A percentile compares a stretch with the other conserved stretches of the same genome.
These are phyloP conservation scores for Cladosporium sp. DNA, from an alignment of 2,329 filamentous ascomycete genomes.

Conservation along the genomic window DNA sequence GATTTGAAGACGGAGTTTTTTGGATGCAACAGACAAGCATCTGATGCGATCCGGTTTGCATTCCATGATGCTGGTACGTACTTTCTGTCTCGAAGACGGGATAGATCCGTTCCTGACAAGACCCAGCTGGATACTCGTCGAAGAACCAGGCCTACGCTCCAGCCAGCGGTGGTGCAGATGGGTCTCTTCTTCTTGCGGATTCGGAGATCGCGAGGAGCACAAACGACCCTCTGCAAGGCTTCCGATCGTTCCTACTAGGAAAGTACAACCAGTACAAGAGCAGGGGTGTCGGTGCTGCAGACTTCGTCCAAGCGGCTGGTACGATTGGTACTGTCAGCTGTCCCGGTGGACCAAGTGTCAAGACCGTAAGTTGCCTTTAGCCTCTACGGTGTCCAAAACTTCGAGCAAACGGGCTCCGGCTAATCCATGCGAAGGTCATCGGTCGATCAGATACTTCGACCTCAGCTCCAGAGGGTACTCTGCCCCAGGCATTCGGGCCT, in stretches of 20 bases:
- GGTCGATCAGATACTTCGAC: constrained; percentile 42
- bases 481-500: constrained; percentile 39
- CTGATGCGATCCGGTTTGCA: constrained; percentile 25
- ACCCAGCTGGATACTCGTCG: constrained; percentile 15
- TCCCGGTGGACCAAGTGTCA: constrained; percentile 15
- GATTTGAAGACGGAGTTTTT: neutral
- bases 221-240: constrained; percentile 42
- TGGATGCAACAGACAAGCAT: neutral
- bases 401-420: neutral
- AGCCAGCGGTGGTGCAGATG: constrained; percentile 34
- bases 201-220: constrained; percentile 31
- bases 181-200: constrained; percentile 35
- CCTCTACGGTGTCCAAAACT: neutral
- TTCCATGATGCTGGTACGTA: constrained; percentile 27
- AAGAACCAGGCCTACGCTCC: constrained; percentile 19
- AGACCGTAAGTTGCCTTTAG: constrained; percentile 4
- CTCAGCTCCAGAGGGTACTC: constrained; percentile 38
- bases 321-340: constrained; percentile 35
- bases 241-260: constrained; percentile 35
- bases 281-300: constrained; percentile 41
- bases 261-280: constrained; percentile 30
- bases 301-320: constrained; percentile 48
- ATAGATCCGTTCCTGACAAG: neutral
- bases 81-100: neutral
- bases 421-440: constrained; percentile 30